These are phyloP conservation scores for Solanum paucissectum DNA, from an alignment of 257 asterid genomes.

Conservation along the genomic window DNA sequence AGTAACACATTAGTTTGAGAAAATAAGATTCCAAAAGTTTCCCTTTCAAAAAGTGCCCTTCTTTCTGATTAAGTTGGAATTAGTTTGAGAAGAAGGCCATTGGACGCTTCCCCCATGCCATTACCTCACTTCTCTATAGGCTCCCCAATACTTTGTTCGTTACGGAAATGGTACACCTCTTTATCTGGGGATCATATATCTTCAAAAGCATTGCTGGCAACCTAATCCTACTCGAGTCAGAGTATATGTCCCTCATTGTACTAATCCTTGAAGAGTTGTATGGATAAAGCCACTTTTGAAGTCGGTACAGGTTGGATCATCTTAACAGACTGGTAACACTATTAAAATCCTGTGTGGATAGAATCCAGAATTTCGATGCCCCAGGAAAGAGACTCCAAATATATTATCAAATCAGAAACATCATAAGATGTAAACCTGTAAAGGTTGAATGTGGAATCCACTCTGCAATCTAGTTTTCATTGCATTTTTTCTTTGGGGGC, in stretches of 20 bases:
- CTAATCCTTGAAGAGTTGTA: not conserved
- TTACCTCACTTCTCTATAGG: not conserved
- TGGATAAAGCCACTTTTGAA: not conserved
- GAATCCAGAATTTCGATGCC: not conserved
- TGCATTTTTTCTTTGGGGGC: not conserved
- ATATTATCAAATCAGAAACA: not conserved
- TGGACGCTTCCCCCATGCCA: not conserved
- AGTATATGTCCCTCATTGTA: not conserved
- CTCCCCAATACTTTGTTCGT: not conserved
- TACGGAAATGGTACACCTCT: not conserved
- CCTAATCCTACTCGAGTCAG: not conserved
- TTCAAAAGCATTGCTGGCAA: not conserved
- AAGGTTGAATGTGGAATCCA: not conserved
- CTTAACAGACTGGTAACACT: not conserved
- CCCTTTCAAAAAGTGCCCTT: not conserved
- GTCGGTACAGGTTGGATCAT: not conserved
- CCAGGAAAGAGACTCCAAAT: not conserved
- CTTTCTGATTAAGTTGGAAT: not conserved
- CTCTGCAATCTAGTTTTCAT: not conserved
- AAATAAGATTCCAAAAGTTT: not conserved
- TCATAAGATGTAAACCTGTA: not conserved
- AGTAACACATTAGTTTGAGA: not conserved
- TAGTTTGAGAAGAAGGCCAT: not conserved
- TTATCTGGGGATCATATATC: not conserved
- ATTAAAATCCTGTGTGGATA: not conserved